Evolutionary conservation across 352 stramenopile genomes (phyloP).

Genomic region (Aphanomyces invadans): DNA sequence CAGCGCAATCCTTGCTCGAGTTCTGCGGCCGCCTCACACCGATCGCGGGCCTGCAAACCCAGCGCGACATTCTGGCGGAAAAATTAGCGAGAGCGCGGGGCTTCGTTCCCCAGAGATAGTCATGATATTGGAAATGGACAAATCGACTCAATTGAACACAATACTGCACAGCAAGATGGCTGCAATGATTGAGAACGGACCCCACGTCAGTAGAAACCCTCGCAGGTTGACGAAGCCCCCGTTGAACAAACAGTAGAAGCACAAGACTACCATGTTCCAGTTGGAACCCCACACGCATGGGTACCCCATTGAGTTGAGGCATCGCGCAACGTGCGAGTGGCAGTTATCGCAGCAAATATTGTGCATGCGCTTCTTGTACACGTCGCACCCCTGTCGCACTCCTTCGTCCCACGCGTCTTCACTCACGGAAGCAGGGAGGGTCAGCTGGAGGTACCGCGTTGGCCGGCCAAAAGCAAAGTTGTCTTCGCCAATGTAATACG

Average conservation of each 20-base stretch:
- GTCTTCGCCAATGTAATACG: constrained; percentile 88
- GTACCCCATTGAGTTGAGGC: constrained; percentile 17
- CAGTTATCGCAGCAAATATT: constrained; percentile 97
- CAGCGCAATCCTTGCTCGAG: constrained; percentile 54
- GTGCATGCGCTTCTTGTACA: constrained; percentile 94
- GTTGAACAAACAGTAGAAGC: constrained; percentile 21
- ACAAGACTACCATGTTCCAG: constrained; percentile 22
- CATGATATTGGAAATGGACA: background rate
- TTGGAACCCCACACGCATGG: background rate
- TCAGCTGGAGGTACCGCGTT: constrained; percentile 85
- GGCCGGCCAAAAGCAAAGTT: constrained; percentile 82
- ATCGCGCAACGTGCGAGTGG: constrained; percentile 90
- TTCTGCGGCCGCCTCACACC: constrained; percentile 51
- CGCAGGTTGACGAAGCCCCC: constrained; percentile 17
- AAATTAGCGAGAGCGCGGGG: constrained; percentile 49
- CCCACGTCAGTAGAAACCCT: constrained; percentile 15
- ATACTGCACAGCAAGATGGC: background rate
- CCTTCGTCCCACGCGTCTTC: constrained; percentile 85
- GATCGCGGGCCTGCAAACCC: constrained; percentile 27
- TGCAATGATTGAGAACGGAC: constrained; percentile 8
- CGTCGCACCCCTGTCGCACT: constrained; percentile 76
- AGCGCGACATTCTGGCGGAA: constrained; percentile 38
- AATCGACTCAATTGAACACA: background rate
- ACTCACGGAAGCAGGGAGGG: constrained; percentile 32
- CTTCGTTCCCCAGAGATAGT: constrained; percentile 36